Evolutionary conservation across 495 filamentous ascomycete genomes (phyloP), one percentile per base, ranked within the genome.

Genomic region (Geoglossum glabrum): DNA sequence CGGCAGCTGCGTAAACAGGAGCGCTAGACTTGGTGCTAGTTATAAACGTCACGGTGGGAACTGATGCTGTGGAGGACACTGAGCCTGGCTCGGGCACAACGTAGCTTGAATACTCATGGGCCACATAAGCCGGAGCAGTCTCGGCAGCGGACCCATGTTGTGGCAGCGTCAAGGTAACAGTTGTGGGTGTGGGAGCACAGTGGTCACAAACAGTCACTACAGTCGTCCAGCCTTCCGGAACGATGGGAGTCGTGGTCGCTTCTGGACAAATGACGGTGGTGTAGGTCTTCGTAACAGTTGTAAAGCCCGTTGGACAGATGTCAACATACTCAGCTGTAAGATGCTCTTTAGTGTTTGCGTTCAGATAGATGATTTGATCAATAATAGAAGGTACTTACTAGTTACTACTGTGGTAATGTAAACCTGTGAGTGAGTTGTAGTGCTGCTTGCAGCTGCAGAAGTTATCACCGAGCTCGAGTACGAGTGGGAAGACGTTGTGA

Each of bases 211-310:
- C 6, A 6, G 51, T 54, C 26, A 54, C 51, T 6, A 6, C 27
- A n/a, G n/a, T 54, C 4, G 51, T 54, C 51, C 51, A 54, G 51
- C 51, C 51, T n/a, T 17, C 15, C 15, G 51, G 51, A n/a, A 54
- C n/a, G n/a, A 21, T 26, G 6, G 51, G 51, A 54, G 26, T 54
- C 17, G 51, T 9, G 30, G 51, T 26, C n/a, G 51, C 51, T 6
- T 4, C 27, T 34, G 51, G 51, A 26, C 51, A 54, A 11, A 54
- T 34, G 26, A n/a, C 4, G 17, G 51, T 25, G n/a, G 51, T 54
- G 26, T 54, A 54, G n/a, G 51, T 34, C 26, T n/a, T 54, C 13
- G 51, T 54, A 6, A 23, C n/a, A 26, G 51, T 54, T 5, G 51
- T 54, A 26, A 54, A 54, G 13, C 51, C 51, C 17, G 25, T 34